Evolutionary conservation across 495 filamentous ascomycete species (phyloP), one percentile per base, ranked within the genome.

Genomic region (Echria macrotheca): DNA sequence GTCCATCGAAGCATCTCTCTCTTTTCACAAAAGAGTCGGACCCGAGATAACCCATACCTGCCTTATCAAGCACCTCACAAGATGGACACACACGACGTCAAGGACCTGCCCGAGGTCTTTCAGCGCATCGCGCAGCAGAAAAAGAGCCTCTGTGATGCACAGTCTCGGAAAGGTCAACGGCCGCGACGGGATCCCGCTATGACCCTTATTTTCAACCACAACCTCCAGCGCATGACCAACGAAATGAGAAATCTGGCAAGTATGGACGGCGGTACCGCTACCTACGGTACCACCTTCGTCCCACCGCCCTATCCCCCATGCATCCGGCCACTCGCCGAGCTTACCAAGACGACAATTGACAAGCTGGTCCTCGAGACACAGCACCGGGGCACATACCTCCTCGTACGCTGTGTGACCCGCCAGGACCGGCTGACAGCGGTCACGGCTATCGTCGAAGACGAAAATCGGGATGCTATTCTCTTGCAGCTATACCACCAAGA

Each of bases 391-490:
- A 53, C n/a, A 5, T 70, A 68, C 46, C 8, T 70, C n/a, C 39
- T 75, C 17, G 38, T 75, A 2, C 65, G 59, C 44, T 57, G 68
- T 5, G 48, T 70, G 18, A 73, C 69, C 2, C 63, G 60, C 9
- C 44, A 68, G 1, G 49, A 66, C 39, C 47, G 49, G 12, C 54
- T 76, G n/a, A 68, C 65, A 51, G 57, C 57, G 2, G 56, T 76
- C 12, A 67, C 66, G 54, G 56, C 57, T 2, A 55, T 79, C 2
- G 64, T 70, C 8, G 72, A 79, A 44, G 78, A 82, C 54, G 74
- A 78, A 35, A 50, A 61, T 10, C 61, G 53, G 0, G 56, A 67
- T 26, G 71, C 65, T 5, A 37, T 63, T 43, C 39, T 63, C 39
- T 33, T 79, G 18, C 63, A 69, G 45, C 37, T 79, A 5, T 71